Base-by-base conservation (phyloP, 129 eudicot genomes). In the Ambrosia trifida region DNA sequence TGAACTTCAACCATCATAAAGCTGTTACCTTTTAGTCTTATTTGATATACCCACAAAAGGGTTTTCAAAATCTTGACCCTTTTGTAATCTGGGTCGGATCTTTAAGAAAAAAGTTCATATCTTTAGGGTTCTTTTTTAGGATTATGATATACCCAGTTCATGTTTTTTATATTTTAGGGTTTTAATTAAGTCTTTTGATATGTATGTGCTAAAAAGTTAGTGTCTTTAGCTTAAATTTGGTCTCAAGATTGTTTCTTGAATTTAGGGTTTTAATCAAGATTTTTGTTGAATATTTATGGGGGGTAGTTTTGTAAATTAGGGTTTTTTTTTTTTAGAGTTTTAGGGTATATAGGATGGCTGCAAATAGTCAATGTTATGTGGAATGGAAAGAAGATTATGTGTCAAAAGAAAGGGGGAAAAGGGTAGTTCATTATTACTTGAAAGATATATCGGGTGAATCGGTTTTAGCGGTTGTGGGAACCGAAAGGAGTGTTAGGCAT, bases 401-500 rank as follows among this genome's bases (percentile, higher is more conserved):
- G 51, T 95, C 96, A 2, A 91, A 90, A 70, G 99, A 95, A 84
- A 78, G 89, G 85, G 99, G 99, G 56, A 88, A 89, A 66, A 88
- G 99, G 59, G 85, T 95, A 57, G 99, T 95, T 80, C 99, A 95
- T 66, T 95, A 95, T 83, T 85, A 87, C 74, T 72, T 95, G 85
- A 95, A 95, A 78, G 97, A 95, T 84, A 64, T 74, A 72, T 69
- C 85, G 5, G 99, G 99, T 73, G 95, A 95, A 50, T 95, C 94
- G 8, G 71, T 86, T 19, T 85, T 85, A 52, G 96, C 99, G 13
- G 97, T 95, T 60, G 89, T 95, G 64, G 99, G 99, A 31, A 95
- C 97, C n/a, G 99, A 95, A 79, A 90, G 99, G 83, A 95, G 99
- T 81, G 88, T 95, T 76, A 84, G 99, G 85, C 99, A 95, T 77